Percentiles rank a stretch among this genome's conserved stretches.
Conservation (phyloP, 2,329 filamentous ascomycete species). For the Fusarium chaquense region DNA sequence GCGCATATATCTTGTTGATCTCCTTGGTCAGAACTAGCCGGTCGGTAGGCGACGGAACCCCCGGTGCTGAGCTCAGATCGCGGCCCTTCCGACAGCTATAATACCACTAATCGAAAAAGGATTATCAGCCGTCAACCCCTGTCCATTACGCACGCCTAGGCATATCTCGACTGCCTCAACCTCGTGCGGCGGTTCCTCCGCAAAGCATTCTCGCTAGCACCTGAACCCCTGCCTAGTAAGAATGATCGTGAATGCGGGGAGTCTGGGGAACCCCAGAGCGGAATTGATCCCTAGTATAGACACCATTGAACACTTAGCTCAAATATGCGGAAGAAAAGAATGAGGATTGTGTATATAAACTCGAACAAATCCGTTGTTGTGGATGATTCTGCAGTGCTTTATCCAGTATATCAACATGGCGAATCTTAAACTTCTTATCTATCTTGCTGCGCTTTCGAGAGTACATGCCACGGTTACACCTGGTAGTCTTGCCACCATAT, state of each 20-base stretch:
- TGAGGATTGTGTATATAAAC: background rate
- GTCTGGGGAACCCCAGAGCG: background rate
- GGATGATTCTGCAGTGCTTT: background rate
- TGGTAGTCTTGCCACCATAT: constrained; percentile 4
- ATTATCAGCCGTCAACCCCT: background rate
- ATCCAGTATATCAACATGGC: background rate
- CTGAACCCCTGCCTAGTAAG: background rate
- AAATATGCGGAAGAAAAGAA: background rate
- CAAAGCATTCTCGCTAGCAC: background rate
- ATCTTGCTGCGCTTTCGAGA: background rate
- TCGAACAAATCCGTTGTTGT: fast-evolving
- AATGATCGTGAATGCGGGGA: background rate
- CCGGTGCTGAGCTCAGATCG: background rate
- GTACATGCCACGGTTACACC: constrained; percentile 5
- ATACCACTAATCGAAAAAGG: background rate
- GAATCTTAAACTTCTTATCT: background rate
- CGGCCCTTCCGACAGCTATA: background rate
- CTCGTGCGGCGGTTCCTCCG: background rate
- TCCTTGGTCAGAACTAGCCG: background rate
- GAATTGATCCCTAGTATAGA: background rate
- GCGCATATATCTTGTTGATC: too few relatives aligned
- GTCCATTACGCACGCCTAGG: fast-evolving
- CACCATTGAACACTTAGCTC: background rate
- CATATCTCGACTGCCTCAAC: background rate
- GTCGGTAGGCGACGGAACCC: background rate